Percentiles rank a stretch among this genome's conserved stretches.
These are phyloP conservation scores for Aspergillus panamensis DNA, from an alignment of 495 filamentous ascomycete species.

Conservation along the genomic window DNA sequence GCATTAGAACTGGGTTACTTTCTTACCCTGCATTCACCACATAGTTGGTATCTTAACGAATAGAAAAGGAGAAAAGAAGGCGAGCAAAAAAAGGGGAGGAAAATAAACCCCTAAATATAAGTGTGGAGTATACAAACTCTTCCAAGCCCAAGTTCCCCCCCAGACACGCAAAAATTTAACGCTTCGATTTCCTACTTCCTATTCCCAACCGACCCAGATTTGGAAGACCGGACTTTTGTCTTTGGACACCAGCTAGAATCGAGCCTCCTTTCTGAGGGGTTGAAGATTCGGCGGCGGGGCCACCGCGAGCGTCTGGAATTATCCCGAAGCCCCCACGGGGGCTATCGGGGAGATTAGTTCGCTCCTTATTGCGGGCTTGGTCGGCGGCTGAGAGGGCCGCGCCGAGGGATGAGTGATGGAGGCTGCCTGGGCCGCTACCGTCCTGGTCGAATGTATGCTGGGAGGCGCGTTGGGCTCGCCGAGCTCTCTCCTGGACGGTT, in stretches of 20 bases:
- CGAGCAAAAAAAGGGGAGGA: neutral
- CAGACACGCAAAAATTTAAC: slow-evolving; percentile 20
- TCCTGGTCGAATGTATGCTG: slow-evolving; percentile 34
- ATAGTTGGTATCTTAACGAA: neutral
- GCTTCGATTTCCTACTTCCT: slow-evolving; percentile 53
- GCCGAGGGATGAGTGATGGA: slow-evolving; percentile 27
- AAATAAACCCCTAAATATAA: too few relatives aligned
- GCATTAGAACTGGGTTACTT: neutral
- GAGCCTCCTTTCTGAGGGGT: slow-evolving; percentile 24
- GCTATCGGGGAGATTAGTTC: slow-evolving; percentile 38
- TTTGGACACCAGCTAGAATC: slow-evolving; percentile 43
- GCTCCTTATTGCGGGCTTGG: slow-evolving; percentile 39
- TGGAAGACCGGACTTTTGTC: slow-evolving; percentile 61
- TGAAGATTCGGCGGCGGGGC: slow-evolving; percentile 4
- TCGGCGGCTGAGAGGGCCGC: slow-evolving; percentile 36
- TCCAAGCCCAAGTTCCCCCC: neutral
- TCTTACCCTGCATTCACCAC: neutral
- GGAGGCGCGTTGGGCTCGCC: slow-evolving; percentile 46
- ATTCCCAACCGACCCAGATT: slow-evolving; percentile 71
- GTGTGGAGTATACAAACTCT: too few relatives aligned
- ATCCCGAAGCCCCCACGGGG: slow-evolving; percentile 33
- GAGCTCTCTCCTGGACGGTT: slow-evolving; percentile 76
- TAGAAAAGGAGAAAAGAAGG: neutral
- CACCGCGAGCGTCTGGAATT: slow-evolving; percentile 35
- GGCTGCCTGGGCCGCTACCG: slow-evolving; percentile 12